Conservation (phyloP, 371 early-diverging fungal genomes). For the Chytridium lagenaria region DNA sequence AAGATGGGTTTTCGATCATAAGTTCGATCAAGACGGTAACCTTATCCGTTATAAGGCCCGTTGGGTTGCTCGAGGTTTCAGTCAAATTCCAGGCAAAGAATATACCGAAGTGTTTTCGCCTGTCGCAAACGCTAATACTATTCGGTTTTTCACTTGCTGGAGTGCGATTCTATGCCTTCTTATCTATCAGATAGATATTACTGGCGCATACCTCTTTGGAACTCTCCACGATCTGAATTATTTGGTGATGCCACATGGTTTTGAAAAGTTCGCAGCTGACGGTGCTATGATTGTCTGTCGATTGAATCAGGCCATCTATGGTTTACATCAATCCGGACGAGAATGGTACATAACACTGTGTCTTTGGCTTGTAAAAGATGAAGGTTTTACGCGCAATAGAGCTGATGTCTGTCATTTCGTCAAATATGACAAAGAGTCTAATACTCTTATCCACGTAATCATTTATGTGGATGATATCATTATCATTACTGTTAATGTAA, state of each 20-base stretch:
- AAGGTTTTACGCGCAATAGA: constrained; percentile 14
- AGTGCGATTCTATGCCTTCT: neutral
- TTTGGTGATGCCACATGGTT: constrained; percentile 17
- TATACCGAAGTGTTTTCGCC: neutral
- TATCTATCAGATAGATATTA: constrained; percentile 3
- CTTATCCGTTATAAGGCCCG: constrained; percentile 4
- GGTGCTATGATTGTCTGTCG: constrained; percentile 12
- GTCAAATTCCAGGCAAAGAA: neutral
- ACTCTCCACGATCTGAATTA: neutral
- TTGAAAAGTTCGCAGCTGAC: neutral
- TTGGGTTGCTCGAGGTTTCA: constrained; percentile 3
- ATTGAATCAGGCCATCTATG: constrained; percentile 24
- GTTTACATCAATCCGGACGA: constrained; percentile 27
- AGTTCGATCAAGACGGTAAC: neutral
- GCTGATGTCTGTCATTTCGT: constrained; percentile 25
- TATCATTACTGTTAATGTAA: neutral
- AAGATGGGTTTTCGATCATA: constrained; percentile 7
- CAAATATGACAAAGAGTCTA: neutral
- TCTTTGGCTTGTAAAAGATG: neutral
- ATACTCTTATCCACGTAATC: neutral
- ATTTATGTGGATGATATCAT: constrained; percentile 29
- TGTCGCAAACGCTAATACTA: neutral
- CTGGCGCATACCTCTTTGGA: neutral
- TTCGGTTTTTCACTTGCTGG: neutral
- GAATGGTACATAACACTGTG: constrained; percentile 18